Evolutionary conservation across 495 filamentous ascomycete genomes (phyloP).

Genomic region (Penicillium salamii): DNA sequence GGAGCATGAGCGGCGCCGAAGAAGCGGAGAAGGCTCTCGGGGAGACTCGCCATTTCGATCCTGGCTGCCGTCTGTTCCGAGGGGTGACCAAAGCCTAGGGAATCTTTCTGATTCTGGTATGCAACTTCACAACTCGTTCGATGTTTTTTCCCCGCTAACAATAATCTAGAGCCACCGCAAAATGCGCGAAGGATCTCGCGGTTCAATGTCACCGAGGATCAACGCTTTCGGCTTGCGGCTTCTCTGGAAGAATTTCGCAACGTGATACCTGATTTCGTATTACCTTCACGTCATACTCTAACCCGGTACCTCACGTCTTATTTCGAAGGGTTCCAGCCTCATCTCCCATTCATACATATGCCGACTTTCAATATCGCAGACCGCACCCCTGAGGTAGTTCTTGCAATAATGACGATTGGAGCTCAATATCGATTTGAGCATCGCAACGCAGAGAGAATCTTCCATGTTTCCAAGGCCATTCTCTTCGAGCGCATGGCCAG

Average conservation of each 20-base stretch:
- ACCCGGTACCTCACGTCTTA: conserved; percentile 38
- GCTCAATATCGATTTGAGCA: conserved; percentile 40
- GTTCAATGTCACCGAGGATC: conserved; percentile 37
- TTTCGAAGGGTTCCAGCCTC: conserved; percentile 38
- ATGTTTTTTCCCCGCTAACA: neutral
- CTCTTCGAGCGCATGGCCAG: conserved; percentile 29
- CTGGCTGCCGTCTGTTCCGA: conserved; percentile 39
- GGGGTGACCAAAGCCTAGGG: conserved; percentile 36
- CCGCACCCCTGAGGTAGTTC: conserved; percentile 28
- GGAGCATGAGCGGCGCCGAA: conserved; percentile 18
- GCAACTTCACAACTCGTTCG: neutral
- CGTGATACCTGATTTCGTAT: conserved; percentile 35
- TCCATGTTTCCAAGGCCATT: conserved; percentile 34
- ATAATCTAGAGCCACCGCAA: conserved; percentile 30
- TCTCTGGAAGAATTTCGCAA: conserved; percentile 38
- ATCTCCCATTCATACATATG: conserved; percentile 36
- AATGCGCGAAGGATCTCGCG: conserved; percentile 19
- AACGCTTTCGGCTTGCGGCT: conserved; percentile 33
- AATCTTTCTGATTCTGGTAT: conserved; percentile 36
- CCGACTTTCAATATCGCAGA: conserved; percentile 36
- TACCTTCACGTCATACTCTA: conserved; percentile 39
- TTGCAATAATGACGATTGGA: conserved; percentile 35
- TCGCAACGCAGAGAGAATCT: conserved; percentile 34
- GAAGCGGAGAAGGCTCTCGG: conserved; percentile 26
- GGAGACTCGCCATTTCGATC: conserved; percentile 40